Conservation (phyloP, 169 alveolate species). For the Babesia gibsoni region DNA sequence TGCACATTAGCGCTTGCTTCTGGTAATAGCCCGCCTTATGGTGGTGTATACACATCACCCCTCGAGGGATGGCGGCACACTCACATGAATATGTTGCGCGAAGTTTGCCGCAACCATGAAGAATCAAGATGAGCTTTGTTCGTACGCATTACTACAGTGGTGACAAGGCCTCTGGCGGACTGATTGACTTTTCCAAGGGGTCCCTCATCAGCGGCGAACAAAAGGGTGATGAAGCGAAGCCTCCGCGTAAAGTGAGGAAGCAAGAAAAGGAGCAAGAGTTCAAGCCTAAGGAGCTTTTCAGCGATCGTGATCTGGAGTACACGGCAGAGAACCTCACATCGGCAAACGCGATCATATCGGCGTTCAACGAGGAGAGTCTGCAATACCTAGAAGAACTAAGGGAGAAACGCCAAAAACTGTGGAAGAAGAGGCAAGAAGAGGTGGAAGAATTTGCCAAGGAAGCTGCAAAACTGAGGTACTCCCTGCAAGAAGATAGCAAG, state of each 20-base stretch:
- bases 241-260: background rate
- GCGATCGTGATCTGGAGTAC: slow-evolving; percentile 7
- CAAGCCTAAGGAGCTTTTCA: slow-evolving; percentile 22
- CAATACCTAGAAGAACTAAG: slow-evolving; percentile 37
- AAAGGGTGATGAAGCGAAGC: background rate
- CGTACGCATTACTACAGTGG: slow-evolving; percentile 18
- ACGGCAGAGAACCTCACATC: slow-evolving; percentile 12
- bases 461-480: background rate
- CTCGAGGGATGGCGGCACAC: too few species aligned
- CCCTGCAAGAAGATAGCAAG: background rate
- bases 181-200: slow-evolving; percentile 21
- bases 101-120: too few species aligned
- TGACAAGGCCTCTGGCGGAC: slow-evolving; percentile 24
- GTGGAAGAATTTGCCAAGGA: slow-evolving; percentile 27
- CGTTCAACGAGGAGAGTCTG: slow-evolving; percentile 45
- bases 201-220: background rate
- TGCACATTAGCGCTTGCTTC: too few species aligned
- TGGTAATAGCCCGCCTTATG: too few species aligned
- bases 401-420: slow-evolving; percentile 9
- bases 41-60: too few species aligned
- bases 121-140: slow-evolving; percentile 14
- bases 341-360: slow-evolving; percentile 42
- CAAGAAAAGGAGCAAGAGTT: background rate
- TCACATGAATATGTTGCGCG: too few species aligned
- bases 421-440: slow-evolving; percentile 41